Evolutionary conservation across 306 rosid species (phyloP).

Genomic region (Dryas drummondii): DNA sequence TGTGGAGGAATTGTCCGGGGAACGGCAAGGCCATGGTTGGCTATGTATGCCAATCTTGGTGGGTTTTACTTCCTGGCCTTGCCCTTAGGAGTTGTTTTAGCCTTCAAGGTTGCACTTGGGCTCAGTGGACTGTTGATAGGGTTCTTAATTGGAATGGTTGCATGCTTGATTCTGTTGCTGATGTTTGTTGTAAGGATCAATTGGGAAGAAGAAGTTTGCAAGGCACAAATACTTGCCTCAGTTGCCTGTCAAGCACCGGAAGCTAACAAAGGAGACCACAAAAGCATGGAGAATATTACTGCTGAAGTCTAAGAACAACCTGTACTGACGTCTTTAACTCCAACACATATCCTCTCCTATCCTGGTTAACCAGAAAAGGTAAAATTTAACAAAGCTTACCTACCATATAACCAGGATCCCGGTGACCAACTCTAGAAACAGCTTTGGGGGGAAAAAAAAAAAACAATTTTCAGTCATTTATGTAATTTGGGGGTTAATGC

Average conservation of each 20-base stretch:
- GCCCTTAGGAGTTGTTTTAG: conserved; percentile 65
- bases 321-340: background rate
- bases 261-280: conserved; percentile 14
- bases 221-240: conserved; percentile 48
- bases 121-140: conserved; percentile 67
- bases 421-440: background rate
- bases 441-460: background rate
- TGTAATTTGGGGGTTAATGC: background rate
- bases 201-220: conserved; percentile 64
- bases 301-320: conserved; percentile 20
- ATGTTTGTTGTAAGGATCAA: conserved; percentile 49
- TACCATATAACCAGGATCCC: background rate
- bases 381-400: no score
- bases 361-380: background rate
- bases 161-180: conserved; percentile 45
- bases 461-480: background rate
- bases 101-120: conserved; percentile 61
- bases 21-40: conserved; percentile 73
- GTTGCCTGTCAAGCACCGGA: conserved; percentile 18
- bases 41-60: conserved; percentile 63
- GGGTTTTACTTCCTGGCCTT: conserved; percentile 81
- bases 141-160: conserved; percentile 47
- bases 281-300: conserved; percentile 10
- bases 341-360: background rate
- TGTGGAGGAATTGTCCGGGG: conserved; percentile 87